These are phyloP conservation scores for Dothideomycetes sp. DNA, from an alignment of 2,329 filamentous ascomycete genomes.

Conservation along the genomic window DNA sequence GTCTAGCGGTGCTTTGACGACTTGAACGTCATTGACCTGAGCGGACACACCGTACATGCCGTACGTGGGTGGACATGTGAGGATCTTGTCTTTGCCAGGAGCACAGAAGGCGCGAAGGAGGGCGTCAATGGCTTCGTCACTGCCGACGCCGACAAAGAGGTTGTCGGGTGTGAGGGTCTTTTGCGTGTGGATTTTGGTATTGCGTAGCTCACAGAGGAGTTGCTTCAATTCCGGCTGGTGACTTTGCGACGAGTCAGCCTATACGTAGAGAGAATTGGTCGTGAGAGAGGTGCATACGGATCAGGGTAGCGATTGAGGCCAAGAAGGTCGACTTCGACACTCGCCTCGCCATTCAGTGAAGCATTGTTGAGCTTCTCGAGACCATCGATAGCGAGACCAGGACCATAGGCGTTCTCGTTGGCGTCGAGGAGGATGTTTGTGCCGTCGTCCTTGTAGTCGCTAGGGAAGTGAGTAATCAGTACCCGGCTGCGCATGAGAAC, in stretches of 20 bases:
- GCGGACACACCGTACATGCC: constrained; percentile 97
- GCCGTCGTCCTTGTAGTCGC: constrained; percentile 96
- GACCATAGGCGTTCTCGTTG: constrained; percentile 95
- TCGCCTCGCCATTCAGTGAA: constrained; percentile 31
- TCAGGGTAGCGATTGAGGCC: constrained; percentile 92
- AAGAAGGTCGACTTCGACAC: constrained; percentile 62
- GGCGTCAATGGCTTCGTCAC: constrained; percentile 93
- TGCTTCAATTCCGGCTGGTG: constrained; percentile 85
- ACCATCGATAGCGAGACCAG: constrained; percentile 52
- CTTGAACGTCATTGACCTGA: constrained; percentile 80
- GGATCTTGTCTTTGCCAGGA: constrained; percentile 78
- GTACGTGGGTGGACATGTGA: constrained; percentile 93
- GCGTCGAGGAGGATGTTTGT: constrained; percentile 93
- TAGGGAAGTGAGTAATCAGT: constrained; percentile 21
- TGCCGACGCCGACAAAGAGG: constrained; percentile 90
- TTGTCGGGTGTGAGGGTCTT: constrained; percentile 68
- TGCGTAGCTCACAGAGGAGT: constrained; percentile 76
- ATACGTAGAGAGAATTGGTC: constrained; percentile 1
- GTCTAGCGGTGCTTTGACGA: constrained; percentile 78
- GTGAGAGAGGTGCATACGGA: constrained; percentile 42
- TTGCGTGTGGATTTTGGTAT: constrained; percentile 69
- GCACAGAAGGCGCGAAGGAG: constrained; percentile 87
- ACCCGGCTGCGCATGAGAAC: too few relatives aligned
- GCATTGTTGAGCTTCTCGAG: constrained; percentile 39
- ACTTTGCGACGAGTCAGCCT: constrained; percentile 25